Percentiles rank a stretch among this genome's conserved stretches.
Conservation (phyloP, 306 rosid species). For the Leucaena leucocephala region DNA sequence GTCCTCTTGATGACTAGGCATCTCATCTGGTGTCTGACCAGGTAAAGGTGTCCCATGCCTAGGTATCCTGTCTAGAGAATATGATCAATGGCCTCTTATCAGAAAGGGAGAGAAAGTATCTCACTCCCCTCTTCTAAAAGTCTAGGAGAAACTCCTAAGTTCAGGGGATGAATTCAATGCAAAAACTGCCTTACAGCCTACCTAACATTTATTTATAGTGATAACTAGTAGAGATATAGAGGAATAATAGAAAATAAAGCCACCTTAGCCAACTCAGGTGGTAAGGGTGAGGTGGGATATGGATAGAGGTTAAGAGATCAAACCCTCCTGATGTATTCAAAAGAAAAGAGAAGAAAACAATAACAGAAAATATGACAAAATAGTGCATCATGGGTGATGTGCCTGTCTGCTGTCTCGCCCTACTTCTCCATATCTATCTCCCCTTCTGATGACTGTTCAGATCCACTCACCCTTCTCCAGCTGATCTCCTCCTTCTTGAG, state of each 20-base stretch:
- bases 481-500: background rate
- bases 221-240: too few relatives aligned
- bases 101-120: background rate
- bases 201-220: too few relatives aligned
- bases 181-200: background rate
- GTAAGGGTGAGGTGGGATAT: background rate
- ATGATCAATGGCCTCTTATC: too few relatives aligned
- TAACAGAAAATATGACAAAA: background rate
- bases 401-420: background rate
- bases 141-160: background rate
- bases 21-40: background rate
- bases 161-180: too few relatives aligned
- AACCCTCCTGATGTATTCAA: background rate
- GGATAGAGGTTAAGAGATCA: background rate
- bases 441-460: background rate
- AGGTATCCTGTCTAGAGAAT: too few relatives aligned
- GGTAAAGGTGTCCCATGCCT: background rate
- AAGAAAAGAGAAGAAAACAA: background rate
- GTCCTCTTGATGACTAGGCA: background rate
- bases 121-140: background rate
- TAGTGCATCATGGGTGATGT: background rate
- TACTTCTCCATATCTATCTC: background rate
- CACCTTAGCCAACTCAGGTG: background rate
- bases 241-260: background rate
- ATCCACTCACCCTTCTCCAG: background rate